Evolutionary conservation across 139 green algal species (phyloP).

Genomic region (Mesostigma viride): DNA sequence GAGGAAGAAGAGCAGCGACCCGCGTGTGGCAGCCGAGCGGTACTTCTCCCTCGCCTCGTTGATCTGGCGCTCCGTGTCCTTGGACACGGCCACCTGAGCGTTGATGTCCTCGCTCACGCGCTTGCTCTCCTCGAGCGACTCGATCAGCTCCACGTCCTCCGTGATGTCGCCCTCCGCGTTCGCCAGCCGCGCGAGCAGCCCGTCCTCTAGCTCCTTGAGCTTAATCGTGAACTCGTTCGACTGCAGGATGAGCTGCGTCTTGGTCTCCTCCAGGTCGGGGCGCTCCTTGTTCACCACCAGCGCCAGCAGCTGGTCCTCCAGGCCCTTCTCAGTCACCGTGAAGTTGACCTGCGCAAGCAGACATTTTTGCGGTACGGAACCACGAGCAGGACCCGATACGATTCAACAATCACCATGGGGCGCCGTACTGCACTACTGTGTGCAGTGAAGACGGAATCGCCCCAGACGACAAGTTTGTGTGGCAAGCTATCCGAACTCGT

Average conservation of each 20-base stretch:
- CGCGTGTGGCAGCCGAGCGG: slow-evolving; percentile 62
- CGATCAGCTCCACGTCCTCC: slow-evolving; percentile 79
- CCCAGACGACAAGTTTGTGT: too few species aligned
- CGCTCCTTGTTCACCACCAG: slow-evolving; percentile 74
- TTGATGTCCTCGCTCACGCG: slow-evolving; percentile 66
- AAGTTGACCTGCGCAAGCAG: too few species aligned
- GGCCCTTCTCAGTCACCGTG: slow-evolving; percentile 72
- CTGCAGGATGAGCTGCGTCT: slow-evolving; percentile 46
- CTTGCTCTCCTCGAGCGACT: slow-evolving; percentile 86
- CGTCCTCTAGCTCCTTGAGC: slow-evolving; percentile 76
- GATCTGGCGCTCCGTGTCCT: slow-evolving; percentile 59
- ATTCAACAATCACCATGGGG: too few species aligned
- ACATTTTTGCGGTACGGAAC: too few species aligned
- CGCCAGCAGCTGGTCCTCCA: slow-evolving; percentile 84
- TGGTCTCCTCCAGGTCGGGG: slow-evolving; percentile 64
- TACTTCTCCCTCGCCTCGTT: slow-evolving; percentile 63
- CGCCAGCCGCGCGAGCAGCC: slow-evolving; percentile 60
- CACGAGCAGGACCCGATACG: too few species aligned
- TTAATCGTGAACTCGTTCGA: slow-evolving; percentile 74
- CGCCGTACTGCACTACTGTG: too few species aligned
- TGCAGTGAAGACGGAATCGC: too few species aligned
- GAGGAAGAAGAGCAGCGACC: slow-evolving; percentile 79
- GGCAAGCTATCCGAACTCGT: too few species aligned
- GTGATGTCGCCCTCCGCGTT: slow-evolving; percentile 79
- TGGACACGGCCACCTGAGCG: slow-evolving; percentile 63